Evolutionary conservation across 129 eudicot species (phyloP), one percentile per base, ranked within the genome.

Genomic region (Arctium minus): DNA sequence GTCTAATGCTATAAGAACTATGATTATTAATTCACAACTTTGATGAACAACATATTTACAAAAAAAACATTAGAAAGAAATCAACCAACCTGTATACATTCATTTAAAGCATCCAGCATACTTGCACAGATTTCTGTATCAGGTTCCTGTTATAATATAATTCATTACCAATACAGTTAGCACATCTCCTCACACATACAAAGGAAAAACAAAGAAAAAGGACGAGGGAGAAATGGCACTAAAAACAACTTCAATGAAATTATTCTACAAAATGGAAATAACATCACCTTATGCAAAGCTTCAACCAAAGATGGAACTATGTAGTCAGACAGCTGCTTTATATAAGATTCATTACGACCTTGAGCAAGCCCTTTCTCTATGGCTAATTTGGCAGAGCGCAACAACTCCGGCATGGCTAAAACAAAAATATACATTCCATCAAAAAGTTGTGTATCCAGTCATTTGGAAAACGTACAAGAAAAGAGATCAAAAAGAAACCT

Each of bases 331-430:
- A 96, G 87, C 89, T 96, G 99, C 87, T 96, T 96, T 35, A 96
- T 81, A 83, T 96, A 96, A 37, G 97, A 73, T 85, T 92, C 98
- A 81, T 92, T 90, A 79, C 99, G 95, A 65, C 98, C 98, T 81
- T 90, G 99, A 84, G 99, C 96, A 76, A 92, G 91, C 82, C 99
- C 99, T 86, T 96, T 96, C 91, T 92, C 99, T 67, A 96, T 87
- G 17, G 99, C 99, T 84, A 96, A 84, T 70, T 96, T 96, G 32
- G 99, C 97, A 81, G 99, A 96, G 3, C 94, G 92, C 83, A 96
- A 81, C 29, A 96, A 81, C 88, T 96, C 99, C 33, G 99, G 99
- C 99, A 96, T 96, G 79, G 99, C 99, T 96, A 85, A 1, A 84
- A 60, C 27, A 77, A 4, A 80, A 56, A 70, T 15, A 67, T 4